Conservation (phyloP, 2,329 filamentous ascomycete species). For the Fusarium setosum region DNA sequence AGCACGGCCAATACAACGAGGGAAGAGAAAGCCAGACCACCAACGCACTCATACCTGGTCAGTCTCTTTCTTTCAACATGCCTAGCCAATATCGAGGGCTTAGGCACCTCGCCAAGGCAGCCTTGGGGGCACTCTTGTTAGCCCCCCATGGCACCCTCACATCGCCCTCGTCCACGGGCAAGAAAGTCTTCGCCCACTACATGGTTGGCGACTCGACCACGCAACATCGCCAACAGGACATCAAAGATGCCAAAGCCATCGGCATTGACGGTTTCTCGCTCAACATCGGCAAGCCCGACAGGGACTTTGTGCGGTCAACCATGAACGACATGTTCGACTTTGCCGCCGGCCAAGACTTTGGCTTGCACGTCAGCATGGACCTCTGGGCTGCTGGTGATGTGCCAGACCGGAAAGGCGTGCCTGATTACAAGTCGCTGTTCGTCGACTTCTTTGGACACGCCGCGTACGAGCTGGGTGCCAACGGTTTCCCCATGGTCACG, state of each 20-base stretch:
- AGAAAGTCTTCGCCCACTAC: background rate
- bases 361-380: background rate
- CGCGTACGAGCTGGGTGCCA: background rate
- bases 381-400: background rate
- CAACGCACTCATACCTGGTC: background rate
- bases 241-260: background rate
- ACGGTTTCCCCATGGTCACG: background rate
- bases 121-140: background rate
- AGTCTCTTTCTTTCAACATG: background rate
- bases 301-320: background rate
- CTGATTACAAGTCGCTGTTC: background rate
- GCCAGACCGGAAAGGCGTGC: background rate
- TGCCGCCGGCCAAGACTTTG: background rate
- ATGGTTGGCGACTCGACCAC: background rate
- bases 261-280: background rate
- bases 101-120: background rate
- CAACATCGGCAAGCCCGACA: background rate
- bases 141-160: background rate
- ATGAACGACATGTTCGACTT: conserved; percentile 3
- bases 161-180: background rate
- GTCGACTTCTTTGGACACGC: background rate
- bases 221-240: background rate
- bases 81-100: background rate
- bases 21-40: background rate
- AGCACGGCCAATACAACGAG: background rate